These are phyloP conservation scores for Candida sanyaensis DNA, from an alignment of 1,139 yeast genomes.

Conservation along the genomic window DNA sequence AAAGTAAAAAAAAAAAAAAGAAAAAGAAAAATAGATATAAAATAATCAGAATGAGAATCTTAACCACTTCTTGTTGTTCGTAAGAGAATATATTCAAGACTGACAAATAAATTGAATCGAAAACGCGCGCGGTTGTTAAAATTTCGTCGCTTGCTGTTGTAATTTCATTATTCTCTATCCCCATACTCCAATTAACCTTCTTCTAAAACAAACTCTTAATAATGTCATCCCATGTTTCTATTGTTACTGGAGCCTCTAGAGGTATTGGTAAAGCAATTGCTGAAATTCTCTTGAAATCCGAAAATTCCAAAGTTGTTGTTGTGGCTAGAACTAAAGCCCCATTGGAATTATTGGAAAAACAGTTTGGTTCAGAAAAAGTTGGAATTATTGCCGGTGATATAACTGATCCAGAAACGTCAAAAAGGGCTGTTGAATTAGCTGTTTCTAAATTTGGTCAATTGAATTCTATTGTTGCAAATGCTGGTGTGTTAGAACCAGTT, in stretches of 20 bases:
- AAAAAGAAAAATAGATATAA: no score
- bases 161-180: no score
- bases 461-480: slow-evolving; percentile 78
- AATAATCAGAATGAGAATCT: no score
- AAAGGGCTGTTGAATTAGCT: slow-evolving; percentile 49
- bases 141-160: no score
- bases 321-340: slow-evolving; percentile 65
- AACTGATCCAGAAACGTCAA: slow-evolving; percentile 38
- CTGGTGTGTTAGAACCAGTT: slow-evolving; percentile 87
- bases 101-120: no score
- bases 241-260: slow-evolving; percentile 73
- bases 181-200: no score
- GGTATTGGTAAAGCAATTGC: slow-evolving; percentile 77
- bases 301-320: slow-evolving; percentile 57
- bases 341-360: slow-evolving; percentile 41
- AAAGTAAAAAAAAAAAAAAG: no score
- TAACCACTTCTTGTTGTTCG: no score
- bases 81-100: no score
- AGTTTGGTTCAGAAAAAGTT: slow-evolving; percentile 53
- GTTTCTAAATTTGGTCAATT: slow-evolving; percentile 57
- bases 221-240: slow-evolving; percentile 16
- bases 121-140: no score
- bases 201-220: neutral
- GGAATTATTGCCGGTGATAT: slow-evolving; percentile 70
- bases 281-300: slow-evolving; percentile 43